Conservation (phyloP, 495 filamentous ascomycete species). For the Lophiotrema nucula region DNA sequence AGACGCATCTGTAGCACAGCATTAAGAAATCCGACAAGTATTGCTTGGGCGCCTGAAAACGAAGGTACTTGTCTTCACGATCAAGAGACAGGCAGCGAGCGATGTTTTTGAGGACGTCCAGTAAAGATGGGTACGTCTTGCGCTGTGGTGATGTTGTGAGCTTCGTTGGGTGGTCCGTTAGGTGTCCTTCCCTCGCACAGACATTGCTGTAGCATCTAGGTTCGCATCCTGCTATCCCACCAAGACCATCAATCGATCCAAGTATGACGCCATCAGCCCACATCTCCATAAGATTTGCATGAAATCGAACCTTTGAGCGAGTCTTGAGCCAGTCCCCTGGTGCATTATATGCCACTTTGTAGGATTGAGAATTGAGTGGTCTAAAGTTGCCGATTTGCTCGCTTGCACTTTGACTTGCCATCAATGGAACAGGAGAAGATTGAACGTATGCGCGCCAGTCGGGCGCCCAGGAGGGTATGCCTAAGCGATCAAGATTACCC, state of each 20-base stretch:
- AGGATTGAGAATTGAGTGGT: neutral
- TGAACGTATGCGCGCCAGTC: constrained; percentile 13
- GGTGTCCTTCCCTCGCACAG: constrained; percentile 1
- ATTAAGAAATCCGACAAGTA: constrained; percentile 9
- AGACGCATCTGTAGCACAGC: constrained; percentile 1
- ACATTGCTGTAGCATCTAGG: constrained; percentile 5
- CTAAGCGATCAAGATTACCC: neutral
- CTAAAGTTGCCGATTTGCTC: constrained; percentile 20
- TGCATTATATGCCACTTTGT: constrained; percentile 4
- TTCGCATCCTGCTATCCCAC: constrained; percentile 4
- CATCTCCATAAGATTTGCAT: constrained; percentile 17
- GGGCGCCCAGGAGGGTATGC: constrained; percentile 15
- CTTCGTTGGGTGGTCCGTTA: neutral
- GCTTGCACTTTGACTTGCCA: constrained; percentile 23
- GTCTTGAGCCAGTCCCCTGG: neutral
- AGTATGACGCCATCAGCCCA: constrained; percentile 20
- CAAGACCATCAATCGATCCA: constrained; percentile 6
- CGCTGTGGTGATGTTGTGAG: neutral
- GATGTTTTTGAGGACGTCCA: neutral
- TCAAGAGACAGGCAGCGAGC: constrained; percentile 12
- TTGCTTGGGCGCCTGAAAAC: neutral
- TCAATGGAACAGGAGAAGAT: constrained; percentile 16
- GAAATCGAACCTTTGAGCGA: constrained; percentile 6
- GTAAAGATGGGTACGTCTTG: neutral
- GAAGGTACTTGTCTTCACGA: constrained; percentile 20